phyloP scores from a whole-genome alignment of 2,329 filamentous ascomycete species.

The Colletotrichum trifolii region DNA sequence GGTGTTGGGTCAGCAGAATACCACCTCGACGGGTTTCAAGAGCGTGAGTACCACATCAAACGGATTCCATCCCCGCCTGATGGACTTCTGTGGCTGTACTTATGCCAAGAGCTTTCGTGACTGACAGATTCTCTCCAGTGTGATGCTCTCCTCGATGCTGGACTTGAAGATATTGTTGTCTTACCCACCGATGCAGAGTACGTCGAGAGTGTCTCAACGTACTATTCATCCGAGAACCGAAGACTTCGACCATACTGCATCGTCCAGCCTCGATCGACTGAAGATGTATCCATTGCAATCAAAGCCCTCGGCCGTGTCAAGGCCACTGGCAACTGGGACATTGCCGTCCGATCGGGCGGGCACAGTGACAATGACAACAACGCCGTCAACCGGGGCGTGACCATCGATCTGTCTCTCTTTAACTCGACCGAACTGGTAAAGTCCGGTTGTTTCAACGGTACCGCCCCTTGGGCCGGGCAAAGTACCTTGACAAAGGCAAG shows the following conservation, averaged over 20 bases:
- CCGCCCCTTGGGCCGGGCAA: constrained; percentile 4
- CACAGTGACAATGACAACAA: constrained; percentile 57
- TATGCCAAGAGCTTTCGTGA: too few species aligned
- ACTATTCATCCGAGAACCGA: constrained; percentile 41
- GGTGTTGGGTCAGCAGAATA: not conserved
- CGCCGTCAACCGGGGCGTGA: constrained; percentile 51
- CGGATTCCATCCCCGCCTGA: too few species aligned
- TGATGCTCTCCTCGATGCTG: constrained; percentile 25
- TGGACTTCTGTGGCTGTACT: too few species aligned
- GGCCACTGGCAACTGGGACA: constrained; percentile 29
- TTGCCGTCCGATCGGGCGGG: constrained; percentile 55
- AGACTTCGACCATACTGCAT: constrained; percentile 41
- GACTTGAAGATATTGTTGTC: constrained; percentile 17
- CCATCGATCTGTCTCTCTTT: constrained; percentile 51
- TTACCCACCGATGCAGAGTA: constrained; percentile 20
- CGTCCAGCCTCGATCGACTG: constrained; percentile 39
- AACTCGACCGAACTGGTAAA: constrained; percentile 41
- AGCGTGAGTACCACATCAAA: not conserved
- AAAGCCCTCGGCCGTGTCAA: constrained; percentile 25
- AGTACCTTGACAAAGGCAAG: constrained; percentile 18
- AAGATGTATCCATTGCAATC: constrained; percentile 38
- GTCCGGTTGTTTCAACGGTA: constrained; percentile 24
- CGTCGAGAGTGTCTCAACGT: constrained; percentile 15
- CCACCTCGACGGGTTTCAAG: constrained; percentile 1
- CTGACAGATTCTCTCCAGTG: not conserved